Conservation (phyloP, 192 early-diverging fungal species). For the Geranomyces michiganensis region DNA sequence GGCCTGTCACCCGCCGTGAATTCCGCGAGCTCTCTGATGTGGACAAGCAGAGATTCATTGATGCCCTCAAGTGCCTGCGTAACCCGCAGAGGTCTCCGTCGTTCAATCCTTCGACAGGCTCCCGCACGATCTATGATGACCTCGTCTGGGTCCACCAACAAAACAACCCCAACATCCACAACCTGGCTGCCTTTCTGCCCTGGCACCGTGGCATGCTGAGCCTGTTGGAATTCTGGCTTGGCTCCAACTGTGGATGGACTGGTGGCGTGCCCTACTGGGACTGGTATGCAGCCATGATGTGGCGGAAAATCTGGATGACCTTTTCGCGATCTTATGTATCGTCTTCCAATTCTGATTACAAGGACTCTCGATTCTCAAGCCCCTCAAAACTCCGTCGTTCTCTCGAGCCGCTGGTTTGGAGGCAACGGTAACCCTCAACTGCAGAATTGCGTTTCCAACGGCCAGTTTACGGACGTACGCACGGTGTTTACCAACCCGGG, state of each 20-base stretch:
- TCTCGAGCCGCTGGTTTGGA: slow-evolving; percentile 1
- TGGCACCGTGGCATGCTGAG: slow-evolving; percentile 11
- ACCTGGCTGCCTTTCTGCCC: background rate
- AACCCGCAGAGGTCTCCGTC: slow-evolving; percentile 14
- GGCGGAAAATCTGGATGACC: too few species aligned
- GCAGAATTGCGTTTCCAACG: slow-evolving; percentile 11
- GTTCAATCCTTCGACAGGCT: background rate
- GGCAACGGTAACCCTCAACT: slow-evolving; percentile 2
- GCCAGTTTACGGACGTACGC: background rate
- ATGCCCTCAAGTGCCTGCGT: slow-evolving; percentile 29
- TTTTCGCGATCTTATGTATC: too few species aligned
- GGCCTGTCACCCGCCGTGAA: slow-evolving; percentile 17
- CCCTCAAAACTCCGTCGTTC: slow-evolving; percentile 10
- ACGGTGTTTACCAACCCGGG: slow-evolving; percentile 16
- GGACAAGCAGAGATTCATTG: slow-evolving; percentile 23
- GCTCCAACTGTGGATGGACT: slow-evolving; percentile 9
- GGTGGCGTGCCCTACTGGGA: slow-evolving; percentile 12
- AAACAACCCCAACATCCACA: slow-evolving; percentile 18
- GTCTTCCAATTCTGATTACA: too few species aligned
- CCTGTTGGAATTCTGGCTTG: background rate
- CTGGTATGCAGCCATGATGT: background rate
- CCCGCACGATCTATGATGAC: slow-evolving; percentile 26
- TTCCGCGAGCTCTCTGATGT: slow-evolving; percentile 32
- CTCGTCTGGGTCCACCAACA: slow-evolving; percentile 28
- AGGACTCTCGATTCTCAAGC: slow-evolving; percentile 12